Evolutionary conservation across 352 stramenopile genomes (phyloP).

Genomic region (Globisporangium orthogonon): DNA sequence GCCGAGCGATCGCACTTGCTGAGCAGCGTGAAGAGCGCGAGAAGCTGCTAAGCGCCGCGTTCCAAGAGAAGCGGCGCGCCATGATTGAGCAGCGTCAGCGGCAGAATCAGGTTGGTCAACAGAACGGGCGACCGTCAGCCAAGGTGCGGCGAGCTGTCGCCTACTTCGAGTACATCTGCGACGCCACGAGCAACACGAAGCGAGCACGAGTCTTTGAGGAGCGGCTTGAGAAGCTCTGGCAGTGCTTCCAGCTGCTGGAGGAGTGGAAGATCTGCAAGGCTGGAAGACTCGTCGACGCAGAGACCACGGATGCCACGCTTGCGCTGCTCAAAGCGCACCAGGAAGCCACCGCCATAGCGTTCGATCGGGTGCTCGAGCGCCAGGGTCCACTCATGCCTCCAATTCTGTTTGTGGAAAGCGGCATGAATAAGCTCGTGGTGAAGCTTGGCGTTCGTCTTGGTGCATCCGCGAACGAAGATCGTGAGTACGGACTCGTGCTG

Average conservation of each 20-base stretch:
- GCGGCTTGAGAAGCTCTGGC: constrained; percentile 66
- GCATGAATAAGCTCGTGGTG: constrained; percentile 34
- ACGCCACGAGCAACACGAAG: constrained; percentile 37
- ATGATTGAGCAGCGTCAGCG: constrained; percentile 37
- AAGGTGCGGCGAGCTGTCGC: constrained; percentile 50
- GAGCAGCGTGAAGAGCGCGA: constrained; percentile 52
- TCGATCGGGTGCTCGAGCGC: constrained; percentile 40
- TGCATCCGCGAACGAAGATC: constrained; percentile 32
- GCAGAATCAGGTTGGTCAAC: constrained; percentile 26
- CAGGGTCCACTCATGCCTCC: constrained; percentile 39
- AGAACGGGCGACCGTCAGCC: constrained; percentile 24
- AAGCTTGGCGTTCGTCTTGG: constrained; percentile 43
- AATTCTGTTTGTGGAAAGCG: constrained; percentile 37
- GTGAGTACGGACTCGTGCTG: constrained; percentile 61
- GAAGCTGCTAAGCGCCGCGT: constrained; percentile 32
- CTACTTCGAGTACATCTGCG: constrained; percentile 58
- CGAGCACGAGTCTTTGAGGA: constrained; percentile 25
- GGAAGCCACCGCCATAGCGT: constrained; percentile 38
- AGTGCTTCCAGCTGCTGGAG: constrained; percentile 63
- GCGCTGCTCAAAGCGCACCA: constrained; percentile 45
- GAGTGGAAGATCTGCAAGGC: constrained; percentile 72
- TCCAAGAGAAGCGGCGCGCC: constrained; percentile 44
- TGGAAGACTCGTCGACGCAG: constrained; percentile 55
- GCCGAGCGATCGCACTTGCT: constrained; percentile 30
- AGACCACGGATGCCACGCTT: constrained; percentile 40